Evolutionary conservation across 192 early-diverging fungal genomes (phyloP).

Genomic region (Paraglomus brasilianum): DNA sequence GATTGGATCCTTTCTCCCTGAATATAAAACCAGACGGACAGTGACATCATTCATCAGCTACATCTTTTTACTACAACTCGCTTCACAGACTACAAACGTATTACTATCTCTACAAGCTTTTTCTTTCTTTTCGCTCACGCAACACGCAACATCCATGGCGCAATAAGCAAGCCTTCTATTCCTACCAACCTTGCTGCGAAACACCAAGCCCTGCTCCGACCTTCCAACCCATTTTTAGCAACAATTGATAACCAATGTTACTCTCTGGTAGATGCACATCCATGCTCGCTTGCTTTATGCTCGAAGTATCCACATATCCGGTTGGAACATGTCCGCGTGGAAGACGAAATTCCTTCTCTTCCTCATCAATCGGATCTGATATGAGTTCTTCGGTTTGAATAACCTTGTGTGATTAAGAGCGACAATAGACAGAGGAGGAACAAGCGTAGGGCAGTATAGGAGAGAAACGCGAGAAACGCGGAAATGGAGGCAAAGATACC

Average conservation of each 20-base stretch:
- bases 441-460: too few species aligned
- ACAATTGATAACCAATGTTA: conserved; percentile 66
- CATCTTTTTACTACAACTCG: too few species aligned
- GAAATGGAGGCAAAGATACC: conserved; percentile 21
- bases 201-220: conserved; percentile 60
- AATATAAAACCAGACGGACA: neutral
- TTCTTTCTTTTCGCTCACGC: too few species aligned
- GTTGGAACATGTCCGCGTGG: conserved; percentile 28
- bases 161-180: too few species aligned
- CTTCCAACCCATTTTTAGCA: conserved; percentile 74
- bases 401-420: too few species aligned
- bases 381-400: neutral
- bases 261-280: conserved; percentile 54
- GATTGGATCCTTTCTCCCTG: conserved; percentile 71
- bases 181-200: conserved; percentile 50
- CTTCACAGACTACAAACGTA: too few species aligned
- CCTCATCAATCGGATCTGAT: neutral
- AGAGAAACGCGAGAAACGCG: conserved; percentile 16
- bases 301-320: conserved; percentile 26
- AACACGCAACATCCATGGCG: too few species aligned
- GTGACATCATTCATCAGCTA: neutral
- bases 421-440: neutral
- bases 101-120: too few species aligned
- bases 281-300: conserved; percentile 49
- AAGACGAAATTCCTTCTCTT: conserved; percentile 11